A percentile compares a stretch with the other conserved stretches of the same genome.
Conservation (phyloP, 2,329 filamentous ascomycete species). For the Colletotrichum sp. region DNA sequence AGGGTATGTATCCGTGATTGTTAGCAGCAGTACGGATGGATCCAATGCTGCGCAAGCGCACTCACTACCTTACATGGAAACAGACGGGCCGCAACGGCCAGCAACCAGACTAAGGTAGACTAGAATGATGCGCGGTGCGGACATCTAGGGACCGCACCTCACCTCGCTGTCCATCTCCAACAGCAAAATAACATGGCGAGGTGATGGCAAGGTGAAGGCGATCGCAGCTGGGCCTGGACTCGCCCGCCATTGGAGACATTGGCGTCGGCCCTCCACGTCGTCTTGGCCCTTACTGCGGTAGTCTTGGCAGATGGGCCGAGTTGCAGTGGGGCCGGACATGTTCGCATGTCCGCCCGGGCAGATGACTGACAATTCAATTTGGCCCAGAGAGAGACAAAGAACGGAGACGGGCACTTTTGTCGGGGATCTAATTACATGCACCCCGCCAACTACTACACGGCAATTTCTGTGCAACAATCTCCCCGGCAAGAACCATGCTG, state of each 20-base stretch:
- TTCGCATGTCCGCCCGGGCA: not conserved
- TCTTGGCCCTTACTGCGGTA: not conserved
- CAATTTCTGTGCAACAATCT: slow-evolving; percentile 7
- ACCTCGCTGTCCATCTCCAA: too few relatives aligned
- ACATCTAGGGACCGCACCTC: not conserved
- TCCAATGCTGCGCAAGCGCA: too few relatives aligned
- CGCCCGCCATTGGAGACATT: not conserved
- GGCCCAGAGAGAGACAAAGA: not conserved
- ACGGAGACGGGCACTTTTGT: slow-evolving; percentile 16
- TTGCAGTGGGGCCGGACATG: not conserved
- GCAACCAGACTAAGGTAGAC: not conserved
- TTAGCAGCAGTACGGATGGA: too few relatives aligned
- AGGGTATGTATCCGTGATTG: too few relatives aligned
- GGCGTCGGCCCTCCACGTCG: not conserved
- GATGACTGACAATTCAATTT: not conserved
- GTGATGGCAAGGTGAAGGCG: too few relatives aligned
- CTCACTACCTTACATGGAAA: too few relatives aligned
- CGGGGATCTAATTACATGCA: slow-evolving; percentile 9
- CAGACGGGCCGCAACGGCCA: too few relatives aligned
- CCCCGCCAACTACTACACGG: slow-evolving; percentile 17
- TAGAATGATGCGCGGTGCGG: not conserved
- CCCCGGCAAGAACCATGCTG: not conserved
- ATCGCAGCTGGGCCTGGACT: too few relatives aligned
- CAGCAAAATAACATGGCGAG: too few relatives aligned
- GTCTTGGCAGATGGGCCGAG: not conserved